phyloP scores from a whole-genome alignment of 306 rosid species.

The Cucumis cinereus region DNA sequence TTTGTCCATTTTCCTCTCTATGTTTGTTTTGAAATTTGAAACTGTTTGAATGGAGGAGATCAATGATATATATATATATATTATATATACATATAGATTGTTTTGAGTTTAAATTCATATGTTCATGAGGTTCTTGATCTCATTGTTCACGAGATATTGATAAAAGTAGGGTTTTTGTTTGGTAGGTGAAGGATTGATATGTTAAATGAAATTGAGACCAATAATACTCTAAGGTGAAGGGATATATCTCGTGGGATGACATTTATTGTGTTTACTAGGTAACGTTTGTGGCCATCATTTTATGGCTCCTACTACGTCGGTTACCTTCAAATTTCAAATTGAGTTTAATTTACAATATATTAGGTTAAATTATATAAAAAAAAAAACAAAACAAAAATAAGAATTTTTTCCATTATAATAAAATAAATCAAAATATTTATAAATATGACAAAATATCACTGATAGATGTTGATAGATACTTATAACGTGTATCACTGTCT shows the following conservation, averaged over 20 bases:
- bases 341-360: too few relatives aligned
- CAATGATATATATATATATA: too few relatives aligned
- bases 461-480: too few relatives aligned
- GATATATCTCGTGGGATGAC: neutral
- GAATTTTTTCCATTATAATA: too few relatives aligned
- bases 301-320: neutral
- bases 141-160: neutral
- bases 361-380: too few relatives aligned
- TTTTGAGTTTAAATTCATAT: neutral
- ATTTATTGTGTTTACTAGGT: neutral
- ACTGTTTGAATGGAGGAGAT: neutral
- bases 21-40: neutral
- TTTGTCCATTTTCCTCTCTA: slow-evolving; percentile 19
- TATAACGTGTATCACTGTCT: too few relatives aligned
- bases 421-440: too few relatives aligned
- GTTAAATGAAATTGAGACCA: neutral
- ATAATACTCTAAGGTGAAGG: neutral
- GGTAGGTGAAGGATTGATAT: neutral
- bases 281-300: neutral
- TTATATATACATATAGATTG: too few relatives aligned
- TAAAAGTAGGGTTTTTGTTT: neutral
- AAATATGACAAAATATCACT: too few relatives aligned
- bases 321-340: too few relatives aligned
- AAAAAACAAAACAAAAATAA: too few relatives aligned
- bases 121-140: neutral